These are phyloP conservation scores for Clarireedia monteithiana DNA, from an alignment of 2,329 filamentous ascomycete genomes.

Conservation along the genomic window DNA sequence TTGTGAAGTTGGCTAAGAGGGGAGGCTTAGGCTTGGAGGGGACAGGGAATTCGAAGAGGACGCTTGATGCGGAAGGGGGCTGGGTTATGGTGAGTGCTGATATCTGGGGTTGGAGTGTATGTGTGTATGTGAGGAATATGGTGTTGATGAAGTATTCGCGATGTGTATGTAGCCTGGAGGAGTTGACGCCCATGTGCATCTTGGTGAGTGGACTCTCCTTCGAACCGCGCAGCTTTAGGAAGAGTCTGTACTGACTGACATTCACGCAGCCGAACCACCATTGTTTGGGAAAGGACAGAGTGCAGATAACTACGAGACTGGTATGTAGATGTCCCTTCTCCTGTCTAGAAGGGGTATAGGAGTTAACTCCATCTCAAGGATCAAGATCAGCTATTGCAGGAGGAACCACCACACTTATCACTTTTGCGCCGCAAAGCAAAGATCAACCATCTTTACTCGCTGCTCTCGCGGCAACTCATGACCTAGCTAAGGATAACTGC, in stretches of 20 bases:
- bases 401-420: constrained; percentile 50
- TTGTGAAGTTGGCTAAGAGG: neutral
- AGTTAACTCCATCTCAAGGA: neutral
- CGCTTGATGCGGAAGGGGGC: neutral
- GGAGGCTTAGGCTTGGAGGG: neutral
- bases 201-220: neutral
- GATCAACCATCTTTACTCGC: constrained; percentile 36
- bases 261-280: constrained; percentile 1
- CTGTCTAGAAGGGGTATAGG: neutral
- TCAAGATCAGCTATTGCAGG: constrained; percentile 39
- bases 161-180: neutral
- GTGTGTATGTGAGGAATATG: neutral
- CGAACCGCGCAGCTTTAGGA: neutral
- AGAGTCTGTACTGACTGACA: neutral
- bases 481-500: constrained; percentile 35
- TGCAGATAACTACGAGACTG: constrained; percentile 10
- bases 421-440: constrained; percentile 46
- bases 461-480: constrained; percentile 36
- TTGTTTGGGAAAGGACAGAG: constrained; percentile 6
- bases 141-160: neutral
- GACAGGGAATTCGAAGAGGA: neutral
- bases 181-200: neutral
- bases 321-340: neutral
- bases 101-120: neutral
- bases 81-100: neutral